phyloP scores from a whole-genome alignment of 192 early-diverging fungal species.

The Cladochytrium replicatum region DNA sequence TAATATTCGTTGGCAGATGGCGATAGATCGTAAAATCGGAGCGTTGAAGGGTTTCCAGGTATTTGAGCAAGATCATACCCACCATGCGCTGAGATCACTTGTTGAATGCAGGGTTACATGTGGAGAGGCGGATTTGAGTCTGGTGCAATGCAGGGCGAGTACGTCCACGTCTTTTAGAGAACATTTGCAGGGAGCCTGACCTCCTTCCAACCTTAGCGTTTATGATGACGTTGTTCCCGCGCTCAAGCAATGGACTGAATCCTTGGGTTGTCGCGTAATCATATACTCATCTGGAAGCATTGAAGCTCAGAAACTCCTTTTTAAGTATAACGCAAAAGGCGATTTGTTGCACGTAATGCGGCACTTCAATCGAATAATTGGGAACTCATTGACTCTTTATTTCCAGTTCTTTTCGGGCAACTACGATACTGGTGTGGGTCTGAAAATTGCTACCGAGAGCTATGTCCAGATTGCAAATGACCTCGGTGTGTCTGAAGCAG shows the following conservation, averaged over 20 bases:
- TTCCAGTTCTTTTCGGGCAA: constrained; percentile 66
- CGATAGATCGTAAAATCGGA: constrained; percentile 76
- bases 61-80: not conserved
- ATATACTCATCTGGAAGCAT: constrained; percentile 97
- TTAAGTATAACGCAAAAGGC: constrained; percentile 72
- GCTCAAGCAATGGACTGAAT: constrained; percentile 57
- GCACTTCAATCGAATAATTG: not conserved
- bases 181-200: not conserved
- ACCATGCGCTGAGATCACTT: not conserved
- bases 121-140: constrained; percentile 78
- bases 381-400: not conserved
- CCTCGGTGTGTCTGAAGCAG: constrained; percentile 37
- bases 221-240: constrained; percentile 80
- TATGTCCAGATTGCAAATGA: constrained; percentile 67
- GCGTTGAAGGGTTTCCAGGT: constrained; percentile 82
- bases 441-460: constrained; percentile 56
- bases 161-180: constrained; percentile 25
- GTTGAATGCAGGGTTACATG: constrained; percentile 63
- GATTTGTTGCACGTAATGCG: constrained; percentile 50
- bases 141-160: constrained; percentile 67
- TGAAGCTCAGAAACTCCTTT: constrained; percentile 85
- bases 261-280: constrained; percentile 52
- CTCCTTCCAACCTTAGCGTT: constrained; percentile 33
- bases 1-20: constrained; percentile 80
- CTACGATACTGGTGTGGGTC: constrained; percentile 87